These are phyloP conservation scores for Aspergillus caelatus DNA, from an alignment of 2,329 filamentous ascomycete species.

Conservation along the genomic window DNA sequence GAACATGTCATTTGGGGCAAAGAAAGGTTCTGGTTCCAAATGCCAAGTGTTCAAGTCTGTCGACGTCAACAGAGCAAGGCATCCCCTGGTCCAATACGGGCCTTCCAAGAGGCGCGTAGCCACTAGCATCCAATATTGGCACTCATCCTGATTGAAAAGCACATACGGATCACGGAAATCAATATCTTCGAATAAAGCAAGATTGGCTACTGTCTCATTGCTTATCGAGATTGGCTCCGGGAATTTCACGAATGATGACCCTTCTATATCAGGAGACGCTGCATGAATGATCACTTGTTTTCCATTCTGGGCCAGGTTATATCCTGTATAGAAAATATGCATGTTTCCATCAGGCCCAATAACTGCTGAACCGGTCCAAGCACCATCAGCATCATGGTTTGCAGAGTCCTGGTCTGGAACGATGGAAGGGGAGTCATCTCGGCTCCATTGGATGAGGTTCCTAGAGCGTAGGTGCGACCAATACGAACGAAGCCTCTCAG, in stretches of 20 bases:
- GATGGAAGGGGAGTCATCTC: neutral
- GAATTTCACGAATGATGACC: neutral
- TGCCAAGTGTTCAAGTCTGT: neutral
- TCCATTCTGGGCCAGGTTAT: neutral
- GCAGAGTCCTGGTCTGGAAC: neutral
- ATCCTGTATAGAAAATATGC: slow-evolving; percentile 2
- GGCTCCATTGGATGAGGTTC: neutral
- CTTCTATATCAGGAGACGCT: neutral
- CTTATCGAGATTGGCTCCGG: neutral
- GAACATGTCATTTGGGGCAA: slow-evolving; percentile 6
- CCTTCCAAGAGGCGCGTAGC: neutral
- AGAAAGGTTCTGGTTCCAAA: neutral
- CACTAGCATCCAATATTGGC: slow-evolving; percentile 3
- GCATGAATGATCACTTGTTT: neutral
- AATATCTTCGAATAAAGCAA: neutral
- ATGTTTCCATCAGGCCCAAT: neutral
- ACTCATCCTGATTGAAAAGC: neutral
- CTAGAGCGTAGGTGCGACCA: slow-evolving; percentile 2
- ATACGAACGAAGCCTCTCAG: slow-evolving; percentile 2
- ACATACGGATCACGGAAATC: slow-evolving; percentile 1
- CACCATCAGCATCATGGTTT: neutral
- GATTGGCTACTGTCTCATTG: neutral
- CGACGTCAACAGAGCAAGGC: neutral
- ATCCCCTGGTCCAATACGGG: slow-evolving; percentile 3
- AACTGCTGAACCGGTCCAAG: neutral